Conservation (phyloP, 2,329 filamentous ascomycete genomes). For the Calycina marina region DNA sequence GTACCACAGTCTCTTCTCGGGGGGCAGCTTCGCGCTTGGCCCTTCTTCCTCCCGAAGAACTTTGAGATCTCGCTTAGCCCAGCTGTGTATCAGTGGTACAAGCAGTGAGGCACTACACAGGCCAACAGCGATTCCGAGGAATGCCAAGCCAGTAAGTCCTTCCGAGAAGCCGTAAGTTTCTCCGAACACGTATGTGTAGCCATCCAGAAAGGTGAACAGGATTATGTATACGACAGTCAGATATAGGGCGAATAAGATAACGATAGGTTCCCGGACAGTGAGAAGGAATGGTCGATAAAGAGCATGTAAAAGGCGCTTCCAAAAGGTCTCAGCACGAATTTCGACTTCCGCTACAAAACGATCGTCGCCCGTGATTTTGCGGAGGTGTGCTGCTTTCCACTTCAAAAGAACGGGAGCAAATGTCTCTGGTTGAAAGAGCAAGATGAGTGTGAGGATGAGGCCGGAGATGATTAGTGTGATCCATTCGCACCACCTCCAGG, state of each 20-base stretch:
- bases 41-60: slow-evolving; percentile 1
- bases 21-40: slow-evolving; percentile 16
- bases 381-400: slow-evolving; percentile 50
- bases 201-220: slow-evolving; percentile 12
- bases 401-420: slow-evolving; percentile 54
- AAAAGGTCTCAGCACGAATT: slow-evolving; percentile 7
- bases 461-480: slow-evolving; percentile 53
- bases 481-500: slow-evolving; percentile 62
- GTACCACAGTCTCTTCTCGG: slow-evolving; percentile 10
- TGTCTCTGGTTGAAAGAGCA: slow-evolving; percentile 40
- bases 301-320: slow-evolving; percentile 1
- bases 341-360: slow-evolving; percentile 14
- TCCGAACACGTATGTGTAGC: slow-evolving; percentile 10
- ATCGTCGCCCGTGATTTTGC: slow-evolving; percentile 13
- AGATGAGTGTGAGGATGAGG: slow-evolving; percentile 40
- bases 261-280: slow-evolving; percentile 2
- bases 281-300: slow-evolving; percentile 10
- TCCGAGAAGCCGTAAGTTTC: slow-evolving; percentile 21
- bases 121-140: slow-evolving; percentile 28
- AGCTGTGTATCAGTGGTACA: slow-evolving; percentile 23
- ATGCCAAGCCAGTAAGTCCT: slow-evolving; percentile 28
- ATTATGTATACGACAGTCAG: slow-evolving; percentile 6
- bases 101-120: slow-evolving; percentile 22
- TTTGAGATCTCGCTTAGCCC: slow-evolving; percentile 10
- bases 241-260: slow-evolving; percentile 2